phyloP scores from a whole-genome alignment of 768 basidiomycete genomes.

The Daedaleopsis sinensis region DNA sequence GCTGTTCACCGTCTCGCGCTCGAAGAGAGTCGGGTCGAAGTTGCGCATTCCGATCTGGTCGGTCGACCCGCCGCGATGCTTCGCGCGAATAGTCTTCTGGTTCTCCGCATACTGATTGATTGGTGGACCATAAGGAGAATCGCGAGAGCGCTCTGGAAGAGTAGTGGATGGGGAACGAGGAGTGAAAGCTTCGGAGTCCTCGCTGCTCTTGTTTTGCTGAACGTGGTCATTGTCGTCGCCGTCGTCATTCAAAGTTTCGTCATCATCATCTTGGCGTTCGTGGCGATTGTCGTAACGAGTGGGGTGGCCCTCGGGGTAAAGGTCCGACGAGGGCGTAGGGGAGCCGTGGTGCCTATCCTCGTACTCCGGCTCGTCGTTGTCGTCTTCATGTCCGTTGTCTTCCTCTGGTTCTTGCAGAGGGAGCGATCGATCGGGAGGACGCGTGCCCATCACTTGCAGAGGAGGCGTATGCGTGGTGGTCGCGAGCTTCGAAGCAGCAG shows the following conservation, averaged over 20 bases:
- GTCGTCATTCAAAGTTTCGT: constrained; percentile 50
- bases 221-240: constrained; percentile 44
- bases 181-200: constrained; percentile 46
- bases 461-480: constrained; percentile 57
- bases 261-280: constrained; percentile 42
- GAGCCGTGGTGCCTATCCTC: constrained; percentile 42
- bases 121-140: constrained; percentile 30
- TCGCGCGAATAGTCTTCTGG: constrained; percentile 45
- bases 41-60: constrained; percentile 65
- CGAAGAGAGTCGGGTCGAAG: constrained; percentile 60
- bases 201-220: constrained; percentile 27
- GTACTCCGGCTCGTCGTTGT: constrained; percentile 31
- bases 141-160: constrained; percentile 52
- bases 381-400: constrained; percentile 42
- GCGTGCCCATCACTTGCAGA: constrained; percentile 50
- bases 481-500: constrained; percentile 37
- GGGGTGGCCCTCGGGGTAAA: constrained; percentile 48
- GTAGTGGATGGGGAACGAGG: constrained; percentile 67
- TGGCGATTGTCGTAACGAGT: constrained; percentile 40
- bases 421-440: constrained; percentile 72
- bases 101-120: constrained; percentile 31
- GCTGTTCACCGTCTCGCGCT: constrained; percentile 36
- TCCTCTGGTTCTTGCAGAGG: constrained; percentile 79
- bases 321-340: constrained; percentile 57
- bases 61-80: constrained; percentile 57